Percentiles rank a stretch among this genome's conserved stretches.
These are phyloP conservation scores for Solanum medicagineum DNA, from an alignment of 257 asterid species.

Conservation along the genomic window DNA sequence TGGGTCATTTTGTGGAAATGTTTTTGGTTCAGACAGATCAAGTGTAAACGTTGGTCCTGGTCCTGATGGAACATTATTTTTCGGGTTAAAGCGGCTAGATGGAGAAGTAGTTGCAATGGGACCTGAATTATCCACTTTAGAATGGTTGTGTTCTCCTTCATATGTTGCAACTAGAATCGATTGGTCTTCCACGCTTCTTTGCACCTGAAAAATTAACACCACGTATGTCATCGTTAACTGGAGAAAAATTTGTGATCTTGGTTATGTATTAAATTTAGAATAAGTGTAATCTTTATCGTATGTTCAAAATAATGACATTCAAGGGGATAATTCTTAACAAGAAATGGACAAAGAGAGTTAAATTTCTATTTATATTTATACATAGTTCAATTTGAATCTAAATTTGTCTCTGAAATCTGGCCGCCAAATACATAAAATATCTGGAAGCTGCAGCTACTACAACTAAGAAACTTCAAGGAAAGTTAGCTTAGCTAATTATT, in stretches of 20 bases:
- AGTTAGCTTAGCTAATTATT: neutral
- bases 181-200: constrained; percentile 56
- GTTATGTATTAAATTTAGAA: too few species aligned
- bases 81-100: neutral
- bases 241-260: too few species aligned
- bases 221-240: too few species aligned
- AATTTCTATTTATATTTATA: neutral
- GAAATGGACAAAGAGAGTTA: neutral
- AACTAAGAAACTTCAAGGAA: neutral
- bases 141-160: constrained; percentile 78
- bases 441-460: neutral
- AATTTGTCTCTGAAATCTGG: neutral
- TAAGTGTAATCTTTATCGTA: too few species aligned
- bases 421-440: neutral
- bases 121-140: neutral
- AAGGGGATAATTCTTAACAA: too few species aligned
- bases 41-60: neutral
- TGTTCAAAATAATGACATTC: too few species aligned
- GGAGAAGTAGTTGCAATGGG: neutral
- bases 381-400: neutral
- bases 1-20: neutral
- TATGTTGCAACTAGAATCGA: constrained; percentile 54
- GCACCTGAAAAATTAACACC: neutral
- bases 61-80: neutral
- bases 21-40: neutral